A percentile compares a stretch with the other conserved stretches of the same genome.
Evolutionary conservation across 1,284 basidiomycete species (phyloP).

Genomic region (Neotropicomus parvogracilis): DNA sequence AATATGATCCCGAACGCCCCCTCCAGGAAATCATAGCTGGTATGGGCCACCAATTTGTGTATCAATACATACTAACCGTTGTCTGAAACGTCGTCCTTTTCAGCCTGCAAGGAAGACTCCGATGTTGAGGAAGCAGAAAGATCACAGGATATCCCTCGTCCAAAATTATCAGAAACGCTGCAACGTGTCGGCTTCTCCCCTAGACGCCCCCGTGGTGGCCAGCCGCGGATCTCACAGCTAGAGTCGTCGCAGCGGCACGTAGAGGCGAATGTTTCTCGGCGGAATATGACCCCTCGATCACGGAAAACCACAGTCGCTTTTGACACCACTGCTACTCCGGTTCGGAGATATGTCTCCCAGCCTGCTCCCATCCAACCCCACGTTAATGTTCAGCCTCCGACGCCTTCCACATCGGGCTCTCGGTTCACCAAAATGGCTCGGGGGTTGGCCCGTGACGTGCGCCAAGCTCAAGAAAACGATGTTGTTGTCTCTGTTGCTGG

Average conservation of each 20-base stretch:
- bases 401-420: slow-evolving; percentile 49
- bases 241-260: slow-evolving; percentile 16
- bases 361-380: slow-evolving; percentile 39
- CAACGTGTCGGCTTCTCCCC: slow-evolving; percentile 65
- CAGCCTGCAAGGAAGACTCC: slow-evolving; percentile 20
- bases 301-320: slow-evolving; percentile 35
- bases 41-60: slow-evolving; percentile 41
- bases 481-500: not conserved
- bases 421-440: slow-evolving; percentile 58
- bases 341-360: slow-evolving; percentile 29
- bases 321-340: slow-evolving; percentile 28
- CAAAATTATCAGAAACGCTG: slow-evolving; percentile 64
- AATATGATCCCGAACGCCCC: slow-evolving; percentile 85
- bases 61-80: not conserved
- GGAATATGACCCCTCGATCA: slow-evolving; percentile 36
- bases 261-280: slow-evolving; percentile 20
- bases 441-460: slow-evolving; percentile 52
- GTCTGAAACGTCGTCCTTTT: not conserved
- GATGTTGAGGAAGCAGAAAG: slow-evolving; percentile 23
- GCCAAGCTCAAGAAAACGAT: slow-evolving; percentile 36
- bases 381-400: slow-evolving; percentile 53
- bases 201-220: slow-evolving; percentile 58
- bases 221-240: slow-evolving; percentile 26
- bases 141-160: slow-evolving; percentile 40
- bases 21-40: slow-evolving; percentile 69